Conservation (phyloP, 1,139 yeast species). For the Candida pseudoviswanathii region DNA sequence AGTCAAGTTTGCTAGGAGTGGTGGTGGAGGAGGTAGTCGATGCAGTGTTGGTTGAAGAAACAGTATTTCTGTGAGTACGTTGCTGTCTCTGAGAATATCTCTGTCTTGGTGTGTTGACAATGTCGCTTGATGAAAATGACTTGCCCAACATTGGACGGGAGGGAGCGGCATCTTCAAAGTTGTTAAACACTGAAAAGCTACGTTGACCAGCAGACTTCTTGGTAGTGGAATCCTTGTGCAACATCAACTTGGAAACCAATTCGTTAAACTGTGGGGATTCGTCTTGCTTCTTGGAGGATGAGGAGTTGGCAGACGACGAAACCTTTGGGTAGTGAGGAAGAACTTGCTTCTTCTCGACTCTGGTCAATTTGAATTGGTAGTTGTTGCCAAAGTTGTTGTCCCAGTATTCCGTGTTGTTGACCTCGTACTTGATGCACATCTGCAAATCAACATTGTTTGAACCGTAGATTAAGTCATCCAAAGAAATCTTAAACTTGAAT, state of each 20-base stretch:
- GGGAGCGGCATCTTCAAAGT: constrained; percentile 11
- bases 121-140: constrained; percentile 29
- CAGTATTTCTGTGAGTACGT: constrained; percentile 6
- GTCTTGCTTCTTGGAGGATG: constrained; percentile 4
- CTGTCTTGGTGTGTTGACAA: constrained; percentile 12
- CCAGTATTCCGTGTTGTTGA: constrained; percentile 29
- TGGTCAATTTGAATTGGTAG: constrained; percentile 27
- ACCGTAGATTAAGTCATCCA: constrained; percentile 25
- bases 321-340: constrained; percentile 1
- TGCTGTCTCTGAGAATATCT: constrained; percentile 15
- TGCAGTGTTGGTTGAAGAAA: constrained; percentile 6
- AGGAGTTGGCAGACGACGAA: background rate
- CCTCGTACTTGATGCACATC: constrained; percentile 30
- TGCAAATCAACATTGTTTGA: constrained; percentile 19
- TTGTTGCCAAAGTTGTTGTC: constrained; percentile 36
- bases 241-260: constrained; percentile 19
- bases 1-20: constrained; percentile 6
- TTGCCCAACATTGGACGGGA: constrained; percentile 27
- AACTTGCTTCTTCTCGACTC: constrained; percentile 8
- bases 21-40: background rate
- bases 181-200: constrained; percentile 13
- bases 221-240: constrained; percentile 10
- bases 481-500: constrained; percentile 38
- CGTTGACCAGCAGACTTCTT: constrained; percentile 3
- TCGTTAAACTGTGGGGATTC: constrained; percentile 28